Percentiles rank a stretch among this genome's conserved stretches.
Evolutionary conservation across 2,329 filamentous ascomycete genomes (phyloP).

Genomic region (Botrytis pseudocinerea): DNA sequence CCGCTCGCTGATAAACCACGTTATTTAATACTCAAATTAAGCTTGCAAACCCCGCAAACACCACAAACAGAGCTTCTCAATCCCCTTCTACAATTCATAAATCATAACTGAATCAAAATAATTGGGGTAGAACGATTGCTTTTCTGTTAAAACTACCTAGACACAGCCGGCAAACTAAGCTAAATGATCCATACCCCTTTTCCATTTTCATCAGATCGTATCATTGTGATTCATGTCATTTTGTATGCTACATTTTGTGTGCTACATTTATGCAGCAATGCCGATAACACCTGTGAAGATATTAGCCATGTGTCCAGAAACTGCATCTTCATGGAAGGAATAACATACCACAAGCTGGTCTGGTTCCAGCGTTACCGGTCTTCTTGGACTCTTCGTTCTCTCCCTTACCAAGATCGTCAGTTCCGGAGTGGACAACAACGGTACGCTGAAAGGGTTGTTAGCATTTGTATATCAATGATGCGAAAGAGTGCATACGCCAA

Average conservation of each 20-base stretch:
- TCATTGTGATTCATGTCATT: neutral
- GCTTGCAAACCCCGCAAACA: neutral
- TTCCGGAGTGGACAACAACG: constrained; percentile 90
- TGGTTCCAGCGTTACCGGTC: constrained; percentile 92
- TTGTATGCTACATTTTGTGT: constrained; percentile 42
- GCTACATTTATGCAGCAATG: constrained; percentile 66
- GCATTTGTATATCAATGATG: constrained; percentile 19
- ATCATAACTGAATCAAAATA: neutral
- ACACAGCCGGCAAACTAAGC: constrained; percentile 12
- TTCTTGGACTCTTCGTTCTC: constrained; percentile 93
- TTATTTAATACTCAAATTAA: neutral
- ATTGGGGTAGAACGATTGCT: neutral
- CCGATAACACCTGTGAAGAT: constrained; percentile 72
- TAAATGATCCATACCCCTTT: neutral
- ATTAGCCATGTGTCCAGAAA: neutral
- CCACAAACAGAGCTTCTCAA: neutral
- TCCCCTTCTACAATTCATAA: neutral
- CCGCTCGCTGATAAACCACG: no score
- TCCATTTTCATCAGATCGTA: constrained; percentile 8
- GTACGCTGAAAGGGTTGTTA: constrained; percentile 65
- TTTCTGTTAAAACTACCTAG: neutral
- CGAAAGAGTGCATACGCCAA: constrained; percentile 63
- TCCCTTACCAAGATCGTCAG: constrained; percentile 94
- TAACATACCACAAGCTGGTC: constrained; percentile 86
- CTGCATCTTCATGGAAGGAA: neutral